These are phyloP conservation scores for Anisodus acutangulus DNA, from an alignment of 257 asterid species.

Conservation along the genomic window DNA sequence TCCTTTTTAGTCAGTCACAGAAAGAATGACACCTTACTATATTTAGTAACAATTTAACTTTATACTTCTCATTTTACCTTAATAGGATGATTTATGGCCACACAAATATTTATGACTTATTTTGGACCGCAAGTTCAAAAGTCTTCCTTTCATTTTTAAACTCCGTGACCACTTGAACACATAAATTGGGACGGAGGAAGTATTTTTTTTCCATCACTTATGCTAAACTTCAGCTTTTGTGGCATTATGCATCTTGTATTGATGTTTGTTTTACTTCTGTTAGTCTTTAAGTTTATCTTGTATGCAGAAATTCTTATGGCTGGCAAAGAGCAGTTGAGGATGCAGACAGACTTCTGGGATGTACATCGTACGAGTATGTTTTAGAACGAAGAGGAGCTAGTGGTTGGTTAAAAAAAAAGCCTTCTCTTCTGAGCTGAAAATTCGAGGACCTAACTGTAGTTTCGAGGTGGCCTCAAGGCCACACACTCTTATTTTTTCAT, in stretches of 20 bases:
- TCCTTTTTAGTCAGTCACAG: no score
- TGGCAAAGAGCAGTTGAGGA: constrained; percentile 11
- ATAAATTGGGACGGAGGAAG: no score
- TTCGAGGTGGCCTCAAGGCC: constrained; percentile 47
- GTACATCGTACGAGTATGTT: constrained; percentile 15
- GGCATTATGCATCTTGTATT: background rate
- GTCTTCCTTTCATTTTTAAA: no score
- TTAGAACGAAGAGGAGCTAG: constrained; percentile 12
- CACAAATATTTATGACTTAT: no score
- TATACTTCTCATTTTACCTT: no score
- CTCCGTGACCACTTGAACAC: no score
- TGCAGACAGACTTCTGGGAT: constrained; percentile 15
- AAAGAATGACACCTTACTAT: no score
- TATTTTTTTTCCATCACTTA: background rate
- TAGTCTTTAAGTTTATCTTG: background rate
- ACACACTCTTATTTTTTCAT: constrained; percentile 21
- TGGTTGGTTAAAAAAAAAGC: constrained; percentile 4
- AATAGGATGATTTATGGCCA: no score
- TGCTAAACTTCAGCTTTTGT: background rate
- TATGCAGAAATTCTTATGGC: constrained; percentile 24
- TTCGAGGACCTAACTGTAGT: constrained; percentile 33
- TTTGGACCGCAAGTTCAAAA: no score
- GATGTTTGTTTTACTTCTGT: background rate
- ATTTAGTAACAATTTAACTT: no score
- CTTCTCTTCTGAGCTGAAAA: constrained; percentile 37